phyloP scores from a whole-genome alignment of 257 asterid species.

The Solanum piurae region DNA sequence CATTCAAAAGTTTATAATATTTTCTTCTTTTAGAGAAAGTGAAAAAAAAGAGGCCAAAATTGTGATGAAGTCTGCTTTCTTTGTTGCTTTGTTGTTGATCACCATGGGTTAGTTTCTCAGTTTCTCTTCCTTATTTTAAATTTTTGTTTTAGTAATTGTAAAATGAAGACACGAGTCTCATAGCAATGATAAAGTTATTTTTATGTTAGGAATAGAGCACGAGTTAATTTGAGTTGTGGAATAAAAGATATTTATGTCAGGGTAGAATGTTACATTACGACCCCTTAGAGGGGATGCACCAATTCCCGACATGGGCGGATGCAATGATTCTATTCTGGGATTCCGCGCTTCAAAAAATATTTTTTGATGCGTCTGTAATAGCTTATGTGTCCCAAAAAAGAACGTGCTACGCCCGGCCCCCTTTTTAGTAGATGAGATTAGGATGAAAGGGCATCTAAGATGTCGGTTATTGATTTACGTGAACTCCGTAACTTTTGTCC shows the following conservation, averaged over 20 bases:
- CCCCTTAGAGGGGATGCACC: background rate
- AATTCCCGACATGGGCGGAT: background rate
- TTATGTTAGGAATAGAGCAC: rapidly evolving
- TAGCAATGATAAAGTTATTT: background rate
- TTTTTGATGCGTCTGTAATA: too few relatives aligned
- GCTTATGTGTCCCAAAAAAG: too few relatives aligned
- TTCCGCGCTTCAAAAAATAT: too few relatives aligned
- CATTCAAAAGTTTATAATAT: background rate
- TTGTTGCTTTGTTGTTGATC: background rate
- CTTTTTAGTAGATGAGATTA: too few relatives aligned
- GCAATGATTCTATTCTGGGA: too few relatives aligned
- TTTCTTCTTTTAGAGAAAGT: background rate
- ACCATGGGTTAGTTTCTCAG: background rate
- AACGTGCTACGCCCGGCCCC: too few relatives aligned
- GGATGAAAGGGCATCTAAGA: too few relatives aligned
- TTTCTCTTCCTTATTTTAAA: background rate
- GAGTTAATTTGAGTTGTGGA: background rate
- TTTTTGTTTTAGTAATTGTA: background rate
- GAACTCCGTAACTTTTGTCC: background rate
- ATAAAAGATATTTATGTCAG: too few relatives aligned
- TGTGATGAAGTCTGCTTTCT: background rate
- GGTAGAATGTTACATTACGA: background rate
- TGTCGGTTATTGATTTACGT: background rate
- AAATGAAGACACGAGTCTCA: background rate
- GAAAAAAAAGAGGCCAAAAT: background rate